phyloP scores from a whole-genome alignment of 2,329 filamentous ascomycete genomes.

The Pseudogymnoascus sp. region DNA sequence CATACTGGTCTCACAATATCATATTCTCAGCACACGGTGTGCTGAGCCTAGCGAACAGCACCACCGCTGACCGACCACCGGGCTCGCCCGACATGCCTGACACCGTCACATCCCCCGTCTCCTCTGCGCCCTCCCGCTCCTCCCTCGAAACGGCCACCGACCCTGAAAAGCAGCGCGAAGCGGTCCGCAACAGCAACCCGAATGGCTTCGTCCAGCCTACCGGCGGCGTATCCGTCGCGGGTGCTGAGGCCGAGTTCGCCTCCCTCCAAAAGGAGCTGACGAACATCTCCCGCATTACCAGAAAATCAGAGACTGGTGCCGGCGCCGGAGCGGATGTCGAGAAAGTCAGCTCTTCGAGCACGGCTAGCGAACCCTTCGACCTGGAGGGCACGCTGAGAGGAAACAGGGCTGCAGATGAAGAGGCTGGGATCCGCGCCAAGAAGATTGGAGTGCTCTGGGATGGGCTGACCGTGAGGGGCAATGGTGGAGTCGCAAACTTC shows the following conservation, averaged over 20 bases:
- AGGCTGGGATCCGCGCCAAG: conserved; percentile 74
- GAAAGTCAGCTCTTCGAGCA: conserved; percentile 41
- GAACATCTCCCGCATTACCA: conserved; percentile 47
- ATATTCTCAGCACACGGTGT: not conserved
- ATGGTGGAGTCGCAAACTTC: conserved; percentile 66
- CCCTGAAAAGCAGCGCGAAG: conserved; percentile 26
- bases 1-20: not conserved
- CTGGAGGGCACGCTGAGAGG: conserved; percentile 68
- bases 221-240: conserved; percentile 54
- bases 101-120: not conserved
- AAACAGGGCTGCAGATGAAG: conserved; percentile 60
- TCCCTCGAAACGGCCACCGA: conserved; percentile 2
- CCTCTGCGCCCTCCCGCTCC: not conserved
- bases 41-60: not conserved
- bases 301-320: conserved; percentile 40
- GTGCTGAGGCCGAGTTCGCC: conserved; percentile 64
- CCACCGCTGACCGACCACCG: not conserved
- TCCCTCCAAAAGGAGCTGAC: conserved; percentile 58
- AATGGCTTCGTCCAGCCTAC: conserved; percentile 36
- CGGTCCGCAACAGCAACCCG: conserved; percentile 40
- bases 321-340: conserved; percentile 47
- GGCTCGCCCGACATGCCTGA: not conserved
- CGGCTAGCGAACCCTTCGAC: conserved; percentile 57
- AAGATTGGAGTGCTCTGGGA: conserved; percentile 77
- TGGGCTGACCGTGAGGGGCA: conserved; percentile 65